Conservation (phyloP, 768 basidiomycete genomes). For the Tremella fuciformis region DNA sequence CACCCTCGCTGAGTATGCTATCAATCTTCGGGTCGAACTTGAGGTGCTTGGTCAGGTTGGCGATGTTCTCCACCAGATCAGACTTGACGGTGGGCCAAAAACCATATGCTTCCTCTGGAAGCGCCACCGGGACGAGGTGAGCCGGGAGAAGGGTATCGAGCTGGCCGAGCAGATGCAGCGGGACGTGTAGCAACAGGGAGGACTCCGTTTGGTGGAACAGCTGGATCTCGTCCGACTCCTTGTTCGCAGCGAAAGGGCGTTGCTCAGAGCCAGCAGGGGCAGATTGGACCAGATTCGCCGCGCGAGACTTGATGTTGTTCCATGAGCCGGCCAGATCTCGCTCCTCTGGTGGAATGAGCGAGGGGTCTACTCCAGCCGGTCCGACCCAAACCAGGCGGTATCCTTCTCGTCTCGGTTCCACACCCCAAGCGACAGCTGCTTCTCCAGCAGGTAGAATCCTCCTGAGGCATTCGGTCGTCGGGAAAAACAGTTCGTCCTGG, state of each 20-base stretch:
- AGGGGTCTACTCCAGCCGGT: conserved; percentile 49
- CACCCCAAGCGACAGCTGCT: not conserved
- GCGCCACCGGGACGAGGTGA: conserved; percentile 67
- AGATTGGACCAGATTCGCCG: not conserved
- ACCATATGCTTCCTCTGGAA: conserved; percentile 57
- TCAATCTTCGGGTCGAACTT: conserved; percentile 70
- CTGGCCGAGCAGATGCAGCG: conserved; percentile 27
- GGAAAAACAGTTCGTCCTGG: conserved; percentile 30
- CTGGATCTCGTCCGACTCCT: conserved; percentile 4
- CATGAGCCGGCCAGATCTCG: not conserved
- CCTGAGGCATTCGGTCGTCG: conserved; percentile 24
- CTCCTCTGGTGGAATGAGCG: not conserved
- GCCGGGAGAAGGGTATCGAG: conserved; percentile 67
- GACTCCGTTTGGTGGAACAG: conserved; percentile 23
- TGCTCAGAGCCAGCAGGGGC: conserved; percentile 3
- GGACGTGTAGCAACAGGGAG: conserved; percentile 46
- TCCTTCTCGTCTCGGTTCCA: not conserved
- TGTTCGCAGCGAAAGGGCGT: not conserved
- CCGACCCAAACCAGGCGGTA: conserved; percentile 50
- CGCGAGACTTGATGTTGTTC: conserved; percentile 3
- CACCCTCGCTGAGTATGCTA: conserved; percentile 61
- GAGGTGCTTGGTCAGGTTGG: conserved; percentile 60
- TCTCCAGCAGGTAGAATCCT: not conserved
- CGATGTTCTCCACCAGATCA: conserved; percentile 60
- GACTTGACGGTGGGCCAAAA: conserved; percentile 59